A percentile compares a stretch with the other conserved stretches of the same genome.
Evolutionary conservation across 2,329 filamentous ascomycete genomes (phyloP).

Genomic region (Fusarium sp.): DNA sequence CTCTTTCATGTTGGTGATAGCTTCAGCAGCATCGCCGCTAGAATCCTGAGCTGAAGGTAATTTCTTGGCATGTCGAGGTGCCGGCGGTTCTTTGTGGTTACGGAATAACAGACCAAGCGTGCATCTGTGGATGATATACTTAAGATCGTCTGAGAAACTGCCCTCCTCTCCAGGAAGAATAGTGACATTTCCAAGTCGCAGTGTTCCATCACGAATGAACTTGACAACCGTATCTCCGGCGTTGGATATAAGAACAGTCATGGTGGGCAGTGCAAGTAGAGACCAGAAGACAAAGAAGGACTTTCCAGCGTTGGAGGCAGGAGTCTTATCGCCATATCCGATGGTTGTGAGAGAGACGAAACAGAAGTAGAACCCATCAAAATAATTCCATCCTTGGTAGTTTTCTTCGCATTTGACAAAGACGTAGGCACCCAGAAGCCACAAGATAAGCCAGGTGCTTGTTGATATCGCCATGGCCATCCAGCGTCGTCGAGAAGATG

Average conservation of each 20-base stretch:
- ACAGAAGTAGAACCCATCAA: constrained; percentile 84
- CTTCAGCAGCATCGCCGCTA: background rate
- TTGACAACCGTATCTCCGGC: constrained; percentile 86
- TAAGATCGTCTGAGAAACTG: constrained; percentile 59
- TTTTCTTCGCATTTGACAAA: constrained; percentile 67
- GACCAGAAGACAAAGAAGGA: constrained; percentile 96
- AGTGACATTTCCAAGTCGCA: constrained; percentile 67
- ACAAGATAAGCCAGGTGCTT: constrained; percentile 76
- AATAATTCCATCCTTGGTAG: constrained; percentile 77
- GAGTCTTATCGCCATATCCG: constrained; percentile 85
- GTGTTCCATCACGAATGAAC: constrained; percentile 64
- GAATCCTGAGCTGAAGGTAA: background rate
- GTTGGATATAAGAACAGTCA: constrained; percentile 86
- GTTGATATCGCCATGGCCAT: constrained; percentile 75
- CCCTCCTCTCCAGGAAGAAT: constrained; percentile 70
- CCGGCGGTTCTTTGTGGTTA: constrained; percentile 16
- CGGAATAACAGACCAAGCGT: constrained; percentile 58
- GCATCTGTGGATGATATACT: constrained; percentile 55
- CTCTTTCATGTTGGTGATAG: constrained; percentile 25
- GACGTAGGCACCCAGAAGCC: constrained; percentile 82
- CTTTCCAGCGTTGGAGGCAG: constrained; percentile 80
- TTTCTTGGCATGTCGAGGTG: background rate
- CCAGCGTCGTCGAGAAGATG: constrained; percentile 77
- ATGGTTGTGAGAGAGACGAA: constrained; percentile 87
- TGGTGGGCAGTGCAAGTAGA: constrained; percentile 84